A percentile compares a stretch with the other conserved stretches of the same genome.
Conservation (phyloP, 192 early-diverging fungal species). For the Dissophora ornata region DNA sequence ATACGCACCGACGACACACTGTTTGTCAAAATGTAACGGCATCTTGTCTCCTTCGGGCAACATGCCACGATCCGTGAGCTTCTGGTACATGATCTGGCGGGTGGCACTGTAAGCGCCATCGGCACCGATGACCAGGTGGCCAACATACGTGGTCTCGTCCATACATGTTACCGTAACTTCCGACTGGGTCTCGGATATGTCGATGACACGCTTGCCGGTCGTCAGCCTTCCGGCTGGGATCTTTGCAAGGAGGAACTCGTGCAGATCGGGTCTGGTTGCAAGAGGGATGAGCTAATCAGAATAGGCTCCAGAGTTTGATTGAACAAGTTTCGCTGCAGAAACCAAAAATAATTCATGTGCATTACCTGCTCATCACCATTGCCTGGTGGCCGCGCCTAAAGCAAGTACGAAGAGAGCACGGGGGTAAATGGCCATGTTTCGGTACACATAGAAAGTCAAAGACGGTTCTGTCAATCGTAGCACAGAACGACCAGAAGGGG, state of each 20-base stretch:
- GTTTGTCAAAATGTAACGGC: conserved; percentile 46
- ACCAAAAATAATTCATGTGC: no score
- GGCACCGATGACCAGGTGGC: conserved; percentile 38
- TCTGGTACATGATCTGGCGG: conserved; percentile 45
- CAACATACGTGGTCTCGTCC: conserved; percentile 48
- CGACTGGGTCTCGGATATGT: conserved; percentile 25
- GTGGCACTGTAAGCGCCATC: conserved; percentile 49
- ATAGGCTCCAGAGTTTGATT: neutral
- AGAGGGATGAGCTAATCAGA: neutral
- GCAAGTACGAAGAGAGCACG: neutral
- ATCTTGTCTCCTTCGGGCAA: conserved; percentile 41
- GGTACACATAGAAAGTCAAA: no score
- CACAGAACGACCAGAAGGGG: no score
- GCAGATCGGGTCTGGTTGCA: conserved; percentile 27
- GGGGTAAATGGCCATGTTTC: no score
- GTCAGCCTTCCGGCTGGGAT: conserved; percentile 39
- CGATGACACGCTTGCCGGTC: conserved; percentile 48
- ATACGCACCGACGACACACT: conserved; percentile 46
- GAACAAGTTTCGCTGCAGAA: no score
- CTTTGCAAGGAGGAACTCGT: conserved; percentile 35
- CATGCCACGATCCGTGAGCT: conserved; percentile 15
- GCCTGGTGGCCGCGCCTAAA: conserved; percentile 43
- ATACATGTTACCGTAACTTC: conserved; percentile 42
- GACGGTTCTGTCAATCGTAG: no score
- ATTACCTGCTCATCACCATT: conserved; percentile 55